These are phyloP conservation scores for thale cress (Arabidopsis thaliana) DNA, from an alignment of 345 rosid genomes.

Conservation along the genomic window TAIR10.1 NC_003075.7:14840501-14841000, in stretches of 20 bases:
- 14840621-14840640: constrained; percentile 87
- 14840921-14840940: constrained; percentile 46
- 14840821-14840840: constrained; percentile 68
- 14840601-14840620: constrained; percentile 82
- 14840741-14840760: constrained; percentile 68
- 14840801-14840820: constrained; percentile 72
- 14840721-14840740: constrained; percentile 55
- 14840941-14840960: not conserved
- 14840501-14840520: not conserved
- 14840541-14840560: no score
- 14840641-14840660: constrained; percentile 80
- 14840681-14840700: constrained; percentile 30
- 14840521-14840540: not conserved
- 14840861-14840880: constrained; percentile 58
- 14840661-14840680: constrained; percentile 67
- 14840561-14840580: constrained; percentile 66
- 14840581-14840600: constrained; percentile 75
- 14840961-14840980: not conserved
- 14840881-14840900: constrained; percentile 50
- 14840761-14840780: constrained; percentile 83
- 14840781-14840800: constrained; percentile 57
- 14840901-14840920: constrained; percentile 55
- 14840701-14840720: constrained; percentile 39
- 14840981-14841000: not conserved
- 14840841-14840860: constrained; percentile 55